Base-by-base conservation (phyloP, 108 stramenopile species). In the Seminavis robusta region DNA sequence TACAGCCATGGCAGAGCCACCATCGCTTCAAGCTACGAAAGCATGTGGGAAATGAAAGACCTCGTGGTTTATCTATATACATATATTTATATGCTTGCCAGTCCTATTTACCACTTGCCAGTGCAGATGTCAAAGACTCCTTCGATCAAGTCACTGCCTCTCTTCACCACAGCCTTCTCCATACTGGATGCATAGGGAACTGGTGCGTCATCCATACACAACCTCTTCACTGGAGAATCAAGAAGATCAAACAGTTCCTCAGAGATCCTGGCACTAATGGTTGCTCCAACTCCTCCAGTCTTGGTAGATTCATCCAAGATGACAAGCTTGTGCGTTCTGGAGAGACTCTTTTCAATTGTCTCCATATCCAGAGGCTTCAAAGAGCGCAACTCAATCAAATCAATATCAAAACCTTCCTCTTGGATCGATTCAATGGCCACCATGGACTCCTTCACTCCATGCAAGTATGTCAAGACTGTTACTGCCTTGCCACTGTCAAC, bases 201-300 rank as follows among this genome's bases (percentile, higher is more conserved):
- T 38, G 83, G 83, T 11, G 97, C 97, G 66, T 98, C 97, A 80
- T 98, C 97, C 97, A 98, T 98, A 59, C 95, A 98, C 44, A 98
- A 77, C 38, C 97, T 82, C 74, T 79, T 88, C 25, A 98, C 92
- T 13, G 97, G 97, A 29, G 95, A 92, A 77, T 98, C 97, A 24
- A 98, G 83, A 33, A 95, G 75, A 61, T 98, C 95, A 65, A 95
- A 98, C 52, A 94, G 72, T 46, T 95, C 90, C 79, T 98, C 97
- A 25, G 90, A 87, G 48, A 98, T 86, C 47, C 73, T 65, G 4
- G 97, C 97, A 50, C 88, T 90, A 57, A 98, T 91, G 13, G 97
- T 94, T 2, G 97, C 97, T 41, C 97, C 97, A 59, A 98, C 95
- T 41, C 97, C 97, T 29, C 97, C 97, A 59, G 80, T 80, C 67